phyloP scores from a whole-genome alignment of 2,329 filamentous ascomycete genomes.

The Colletotrichum endophyticum region DNA sequence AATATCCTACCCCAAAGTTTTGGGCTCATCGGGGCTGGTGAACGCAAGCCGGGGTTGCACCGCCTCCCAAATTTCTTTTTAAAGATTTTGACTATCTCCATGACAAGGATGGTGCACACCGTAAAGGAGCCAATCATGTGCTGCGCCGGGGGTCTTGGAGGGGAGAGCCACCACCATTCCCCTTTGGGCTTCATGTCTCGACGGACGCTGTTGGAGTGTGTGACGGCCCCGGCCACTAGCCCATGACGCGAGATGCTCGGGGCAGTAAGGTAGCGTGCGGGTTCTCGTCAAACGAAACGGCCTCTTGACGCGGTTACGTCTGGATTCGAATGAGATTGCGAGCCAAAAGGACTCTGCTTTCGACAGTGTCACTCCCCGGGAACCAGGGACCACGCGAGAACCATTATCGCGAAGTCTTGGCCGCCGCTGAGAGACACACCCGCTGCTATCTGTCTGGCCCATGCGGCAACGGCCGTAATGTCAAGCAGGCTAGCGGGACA shows the following conservation, averaged over 20 bases:
- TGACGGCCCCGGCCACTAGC: neutral
- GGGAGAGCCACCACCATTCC: constrained; percentile 21
- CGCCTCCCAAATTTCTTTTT: constrained; percentile 23
- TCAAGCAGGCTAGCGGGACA: neutral
- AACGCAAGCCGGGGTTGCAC: constrained; percentile 15
- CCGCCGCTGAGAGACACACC: neutral
- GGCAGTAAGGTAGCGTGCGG: neutral
- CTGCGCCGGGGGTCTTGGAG: neutral
- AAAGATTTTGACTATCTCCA: constrained; percentile 22
- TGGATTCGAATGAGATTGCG: constrained; percentile 1
- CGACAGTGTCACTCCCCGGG: neutral
- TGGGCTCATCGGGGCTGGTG: constrained; percentile 12
- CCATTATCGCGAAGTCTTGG: neutral
- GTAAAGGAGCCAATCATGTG: constrained; percentile 20
- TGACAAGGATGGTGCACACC: constrained; percentile 9
- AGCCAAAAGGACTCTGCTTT: neutral
- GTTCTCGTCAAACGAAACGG: constrained; percentile 11
- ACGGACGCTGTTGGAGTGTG: constrained; percentile 5
- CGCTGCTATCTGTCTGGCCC: neutral
- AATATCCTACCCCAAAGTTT: no score
- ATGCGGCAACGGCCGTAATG: constrained; percentile 11
- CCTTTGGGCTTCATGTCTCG: constrained; percentile 20
- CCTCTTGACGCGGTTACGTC: neutral
- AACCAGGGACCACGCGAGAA: neutral
- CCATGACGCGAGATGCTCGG: neutral